Base-by-base conservation (phyloP, 768 basidiomycete genomes). In the Boletus edulis region DNA sequence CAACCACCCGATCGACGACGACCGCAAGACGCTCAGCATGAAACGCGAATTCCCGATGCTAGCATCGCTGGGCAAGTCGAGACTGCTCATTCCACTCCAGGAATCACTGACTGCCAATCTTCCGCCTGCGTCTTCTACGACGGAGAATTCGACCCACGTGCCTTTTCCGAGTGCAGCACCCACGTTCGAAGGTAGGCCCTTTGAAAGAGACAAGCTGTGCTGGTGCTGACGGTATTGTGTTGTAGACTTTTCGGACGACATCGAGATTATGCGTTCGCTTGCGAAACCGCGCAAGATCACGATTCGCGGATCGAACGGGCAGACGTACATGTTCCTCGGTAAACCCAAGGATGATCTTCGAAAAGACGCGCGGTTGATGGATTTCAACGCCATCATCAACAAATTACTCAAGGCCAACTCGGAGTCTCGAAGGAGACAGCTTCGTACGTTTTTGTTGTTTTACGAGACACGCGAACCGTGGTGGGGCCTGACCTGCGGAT, bases 321-420 rank as follows among this genome's bases (percentile, higher is more conserved):
- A 86, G 54, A 75, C 74, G 12, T 98, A 98, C 74, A 86, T 85
- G 73, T 98, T 98, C 76, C 78, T 99, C 8, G 92, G 91, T 49
- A 99, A 99, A 70, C 96, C 96, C 9, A 93, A 94, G 70, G 97
- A 99, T 67, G 97, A 99, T 72, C 78, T 99, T 32, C 82, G 97
- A 38, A 99, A 99, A 75, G 97, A 99, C 64, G 95, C 94, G 0
- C 82, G 97, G 6, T 72, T 99, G 51, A 98, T 98, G 96, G 97
- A 98, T 66, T 92, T 98, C 73, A 95, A 98, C 65, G 83, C 90
- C 4, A 94, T 99, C 72, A 94, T 99, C 73, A 98, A 98, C 73
- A 98, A 96, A 68, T 73, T 98, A 8, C 78, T 99, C 50, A 96
- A 95, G 67, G 85, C 91, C 6, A 93, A 95, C 63, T 93, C 94